Percentiles rank a stretch among this genome's conserved stretches.
Evolutionary conservation across 1,284 basidiomycete species (phyloP).

Genomic region (Ceratobasidium sp.): DNA sequence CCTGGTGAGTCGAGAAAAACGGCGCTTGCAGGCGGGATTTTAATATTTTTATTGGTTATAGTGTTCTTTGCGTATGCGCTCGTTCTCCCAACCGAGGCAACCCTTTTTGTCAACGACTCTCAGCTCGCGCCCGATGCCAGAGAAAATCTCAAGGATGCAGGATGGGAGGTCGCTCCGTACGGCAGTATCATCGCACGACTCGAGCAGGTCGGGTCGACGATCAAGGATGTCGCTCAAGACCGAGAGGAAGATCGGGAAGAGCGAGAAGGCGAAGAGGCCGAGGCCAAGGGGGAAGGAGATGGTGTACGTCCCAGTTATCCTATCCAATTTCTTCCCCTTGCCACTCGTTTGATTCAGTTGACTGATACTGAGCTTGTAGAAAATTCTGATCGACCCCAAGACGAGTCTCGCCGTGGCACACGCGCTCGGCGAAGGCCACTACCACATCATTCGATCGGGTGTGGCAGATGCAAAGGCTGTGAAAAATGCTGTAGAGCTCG

Average conservation of each 20-base stretch:
- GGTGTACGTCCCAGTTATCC: conserved; percentile 24
- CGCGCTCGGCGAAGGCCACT: conserved; percentile 64
- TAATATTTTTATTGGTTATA: conserved; percentile 50
- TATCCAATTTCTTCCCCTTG: too few relatives aligned
- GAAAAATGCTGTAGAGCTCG: conserved; percentile 88
- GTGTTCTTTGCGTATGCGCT: conserved; percentile 96
- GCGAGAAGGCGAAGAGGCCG: conserved; percentile 14
- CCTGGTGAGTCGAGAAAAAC: conserved; percentile 63
- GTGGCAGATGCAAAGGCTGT: conserved; percentile 87
- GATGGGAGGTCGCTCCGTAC: conserved; percentile 75
- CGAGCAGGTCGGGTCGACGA: conserved; percentile 62
- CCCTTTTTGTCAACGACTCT: conserved; percentile 77
- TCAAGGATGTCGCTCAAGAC: conserved; percentile 51
- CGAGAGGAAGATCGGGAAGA: conserved; percentile 17
- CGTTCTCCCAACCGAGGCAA: conserved; percentile 71
- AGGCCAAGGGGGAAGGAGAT: conserved; percentile 19
- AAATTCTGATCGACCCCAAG: conserved; percentile 42
- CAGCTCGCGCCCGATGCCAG: conserved; percentile 71
- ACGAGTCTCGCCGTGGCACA: conserved; percentile 24
- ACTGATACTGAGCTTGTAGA: conserved; percentile 1
- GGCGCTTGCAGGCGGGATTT: neutral
- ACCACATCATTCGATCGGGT: conserved; percentile 69
- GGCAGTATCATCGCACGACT: conserved; percentile 72
- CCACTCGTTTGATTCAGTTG: too few relatives aligned
- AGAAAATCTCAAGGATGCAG: conserved; percentile 62